A percentile compares a stretch with the other conserved stretches of the same genome.
Evolutionary conservation across 1,139 yeast genomes (phyloP).

Genomic region (Cylindricascospora bacillispora): DNA sequence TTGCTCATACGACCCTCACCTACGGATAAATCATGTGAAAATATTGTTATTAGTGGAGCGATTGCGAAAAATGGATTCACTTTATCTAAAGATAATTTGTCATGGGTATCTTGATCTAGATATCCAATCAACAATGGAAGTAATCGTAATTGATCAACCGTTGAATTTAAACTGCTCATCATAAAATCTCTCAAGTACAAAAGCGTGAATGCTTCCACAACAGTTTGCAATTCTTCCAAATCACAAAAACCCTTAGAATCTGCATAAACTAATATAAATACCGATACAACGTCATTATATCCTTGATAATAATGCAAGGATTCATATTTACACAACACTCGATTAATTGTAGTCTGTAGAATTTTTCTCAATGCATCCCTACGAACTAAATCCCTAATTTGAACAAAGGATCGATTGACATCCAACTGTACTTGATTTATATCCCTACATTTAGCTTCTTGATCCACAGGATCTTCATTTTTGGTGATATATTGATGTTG

Average conservation of each 20-base stretch:
- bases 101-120: slow-evolving; percentile 41
- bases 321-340: slow-evolving; percentile 50
- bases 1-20: slow-evolving; percentile 5
- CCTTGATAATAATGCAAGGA: slow-evolving; percentile 77
- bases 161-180: slow-evolving; percentile 55
- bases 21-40: slow-evolving; percentile 49
- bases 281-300: slow-evolving; percentile 73
- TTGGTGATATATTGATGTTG: not conserved
- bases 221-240: slow-evolving; percentile 31
- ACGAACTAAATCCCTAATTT: slow-evolving; percentile 13
- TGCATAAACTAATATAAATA: slow-evolving; percentile 40
- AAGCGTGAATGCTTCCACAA: slow-evolving; percentile 48
- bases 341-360: slow-evolving; percentile 38
- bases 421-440: slow-evolving; percentile 73
- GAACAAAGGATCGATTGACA: slow-evolving; percentile 55
- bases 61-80: slow-evolving; percentile 51
- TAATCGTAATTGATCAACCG: slow-evolving; percentile 50
- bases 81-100: slow-evolving; percentile 35
- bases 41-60: slow-evolving; percentile 65
- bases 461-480: not conserved
- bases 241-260: not conserved
- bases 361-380: slow-evolving; percentile 27
- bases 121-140: slow-evolving; percentile 48
- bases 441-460: slow-evolving; percentile 37
- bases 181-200: slow-evolving; percentile 71